Evolutionary conservation across 331 rosid species (phyloP), one percentile per base, ranked within the genome.

Genomic region (Rhamnella rubrinervis): DNA sequence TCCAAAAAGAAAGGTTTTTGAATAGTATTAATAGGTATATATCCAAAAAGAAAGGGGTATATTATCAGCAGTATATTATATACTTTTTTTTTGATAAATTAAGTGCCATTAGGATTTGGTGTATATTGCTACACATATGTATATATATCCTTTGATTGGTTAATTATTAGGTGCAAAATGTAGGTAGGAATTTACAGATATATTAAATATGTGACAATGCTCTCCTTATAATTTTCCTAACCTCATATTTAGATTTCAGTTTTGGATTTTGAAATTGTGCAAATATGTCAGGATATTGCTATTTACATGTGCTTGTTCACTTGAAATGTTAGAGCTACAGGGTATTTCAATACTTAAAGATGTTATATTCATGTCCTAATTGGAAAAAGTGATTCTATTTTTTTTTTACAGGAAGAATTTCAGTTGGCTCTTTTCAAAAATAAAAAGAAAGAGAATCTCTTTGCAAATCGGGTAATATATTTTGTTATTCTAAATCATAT

Each of bases 361-460:
- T 64, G 59, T 71, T 50, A 26, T 76, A 50, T 66, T 53, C 40
- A 26, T 53, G n/a, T 66, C 44, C 41, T 61, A 19, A 19, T 40
- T 23, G 8, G 52, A 19, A 25, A 57, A 58, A 47, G 49, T 78
- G 55, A 57, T 23, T 37, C 25, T 61, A 60, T 40, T 38, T 31
- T 26, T 80, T 69, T 76, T 69, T 21, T 25, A 83, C 88, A 93
- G 98, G 97, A 93, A 74, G 98, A 93, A 73, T 88, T 93, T 87
- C 95, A 84, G 79, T 62, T 93, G 81, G 98, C 98, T 50, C 86
- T 93, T 71, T 85, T 93, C 80, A 77, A 91, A 75, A 87, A 84
- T 37, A 88, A 81, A 65, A 77, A 85, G 78, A 84, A 65, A 71
- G 96, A 91, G 17, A 93, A 89, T 77, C 88, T 93, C 21, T 93